These are phyloP conservation scores for Corrigiola litoralis DNA, from an alignment of 179 eudicot genomes.

Conservation along the genomic window DNA sequence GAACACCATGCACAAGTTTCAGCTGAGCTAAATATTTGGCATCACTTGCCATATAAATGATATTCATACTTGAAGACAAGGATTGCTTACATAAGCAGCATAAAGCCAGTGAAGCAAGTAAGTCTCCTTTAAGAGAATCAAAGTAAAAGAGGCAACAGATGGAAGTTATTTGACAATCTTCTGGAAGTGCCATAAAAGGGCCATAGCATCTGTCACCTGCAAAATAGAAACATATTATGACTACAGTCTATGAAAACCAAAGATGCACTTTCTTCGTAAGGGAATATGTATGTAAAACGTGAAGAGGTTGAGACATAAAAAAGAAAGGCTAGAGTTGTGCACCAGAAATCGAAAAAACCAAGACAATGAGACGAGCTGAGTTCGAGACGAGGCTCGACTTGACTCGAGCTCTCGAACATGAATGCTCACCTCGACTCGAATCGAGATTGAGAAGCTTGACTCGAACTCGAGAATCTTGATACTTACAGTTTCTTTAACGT, in stretches of 20 bases:
- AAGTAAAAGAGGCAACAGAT: constrained; percentile 77
- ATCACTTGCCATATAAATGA: background rate
- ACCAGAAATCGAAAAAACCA: too few species aligned
- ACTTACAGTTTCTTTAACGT: too few species aligned
- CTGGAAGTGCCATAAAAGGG: constrained; percentile 67
- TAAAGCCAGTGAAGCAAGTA: constrained; percentile 66
- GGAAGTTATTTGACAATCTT: constrained; percentile 68
- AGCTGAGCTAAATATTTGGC: background rate
- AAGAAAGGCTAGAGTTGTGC: too few species aligned
- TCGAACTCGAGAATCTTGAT: too few species aligned
- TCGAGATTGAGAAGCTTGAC: too few species aligned
- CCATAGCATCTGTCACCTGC: constrained; percentile 65
- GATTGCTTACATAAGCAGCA: constrained; percentile 83
- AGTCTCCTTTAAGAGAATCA: constrained; percentile 46
- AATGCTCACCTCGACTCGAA: too few species aligned
- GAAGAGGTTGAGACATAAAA: too few species aligned
- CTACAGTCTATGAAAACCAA: background rate
- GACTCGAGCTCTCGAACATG: too few species aligned
- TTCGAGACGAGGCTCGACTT: too few species aligned
- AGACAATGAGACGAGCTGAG: too few species aligned
- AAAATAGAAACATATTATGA: constrained; percentile 6
- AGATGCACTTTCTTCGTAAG: background rate
- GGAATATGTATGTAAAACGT: too few species aligned
- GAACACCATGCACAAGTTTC: background rate
- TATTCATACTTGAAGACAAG: background rate